Conservation (phyloP, 306 rosid genomes). For the Malus asiatica region DNA sequence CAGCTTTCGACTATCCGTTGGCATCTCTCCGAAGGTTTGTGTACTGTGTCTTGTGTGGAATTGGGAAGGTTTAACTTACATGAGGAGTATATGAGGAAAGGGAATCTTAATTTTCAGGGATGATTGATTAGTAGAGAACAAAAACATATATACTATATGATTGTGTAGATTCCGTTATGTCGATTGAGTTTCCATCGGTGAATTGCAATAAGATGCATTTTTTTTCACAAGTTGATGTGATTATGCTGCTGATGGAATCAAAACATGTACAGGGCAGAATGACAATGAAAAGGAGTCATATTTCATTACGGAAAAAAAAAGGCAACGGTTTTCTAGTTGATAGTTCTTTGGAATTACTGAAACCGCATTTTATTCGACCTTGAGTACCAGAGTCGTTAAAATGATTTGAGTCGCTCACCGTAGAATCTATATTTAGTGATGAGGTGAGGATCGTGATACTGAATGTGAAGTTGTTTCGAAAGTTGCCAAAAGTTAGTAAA, state of each 20-base stretch:
- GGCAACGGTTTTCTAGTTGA: not conserved
- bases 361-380: too few species aligned
- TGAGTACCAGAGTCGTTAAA: too few species aligned
- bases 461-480: too few species aligned
- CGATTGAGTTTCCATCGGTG: not conserved
- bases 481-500: not conserved
- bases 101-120: not conserved
- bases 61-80: not conserved
- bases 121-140: not conserved
- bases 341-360: not conserved
- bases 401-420: too few species aligned
- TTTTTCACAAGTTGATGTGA: not conserved
- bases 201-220: not conserved
- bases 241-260: not conserved
- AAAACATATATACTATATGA: not conserved
- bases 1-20: slow-evolving; percentile 81
- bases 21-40: slow-evolving; percentile 87
- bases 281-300: not conserved
- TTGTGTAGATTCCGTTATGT: not conserved
- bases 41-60: not conserved
- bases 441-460: too few species aligned
- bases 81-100: not conserved
- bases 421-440: too few species aligned
- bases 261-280: not conserved
- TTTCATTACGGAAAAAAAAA: not conserved